phyloP scores from a whole-genome alignment of 441 rosid species.

The Arabidopsis hybrid region DNA sequence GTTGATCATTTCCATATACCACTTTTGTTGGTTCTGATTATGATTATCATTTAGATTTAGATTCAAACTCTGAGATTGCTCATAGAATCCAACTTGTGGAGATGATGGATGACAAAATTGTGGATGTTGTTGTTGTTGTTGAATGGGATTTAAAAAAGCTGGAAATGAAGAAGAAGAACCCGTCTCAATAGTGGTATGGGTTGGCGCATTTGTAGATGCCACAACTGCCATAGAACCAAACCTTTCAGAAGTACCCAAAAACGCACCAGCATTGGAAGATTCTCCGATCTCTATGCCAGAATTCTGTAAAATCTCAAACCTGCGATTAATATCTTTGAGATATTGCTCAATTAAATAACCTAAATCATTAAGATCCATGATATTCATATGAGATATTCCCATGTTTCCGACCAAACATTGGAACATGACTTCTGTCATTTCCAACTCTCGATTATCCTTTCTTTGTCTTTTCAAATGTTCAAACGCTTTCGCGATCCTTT shows the following conservation, averaged over 20 bases:
- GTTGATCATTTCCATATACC: conserved; percentile 33
- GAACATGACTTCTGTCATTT: conserved; percentile 55
- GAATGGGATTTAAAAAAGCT: not conserved
- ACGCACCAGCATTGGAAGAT: conserved; percentile 11
- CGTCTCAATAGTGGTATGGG: not conserved
- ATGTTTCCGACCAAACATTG: conserved; percentile 47
- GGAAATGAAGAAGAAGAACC: conserved; percentile 16
- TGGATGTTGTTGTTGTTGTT: not conserved
- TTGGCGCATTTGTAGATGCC: not conserved
- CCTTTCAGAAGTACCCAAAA: not conserved
- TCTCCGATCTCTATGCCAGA: conserved; percentile 7
- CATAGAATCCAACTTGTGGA: conserved; percentile 2
- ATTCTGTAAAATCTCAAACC: not conserved
- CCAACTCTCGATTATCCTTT: conserved; percentile 58
- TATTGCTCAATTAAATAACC: conserved; percentile 39
- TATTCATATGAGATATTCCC: conserved; percentile 35
- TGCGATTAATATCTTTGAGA: conserved; percentile 26
- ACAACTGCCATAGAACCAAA: not conserved
- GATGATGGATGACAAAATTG: not conserved
- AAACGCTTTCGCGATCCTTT: conserved; percentile 49
- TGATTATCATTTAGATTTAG: not conserved
- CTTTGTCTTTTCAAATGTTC: conserved; percentile 51
- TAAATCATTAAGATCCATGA: conserved; percentile 54
- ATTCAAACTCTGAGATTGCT: not conserved
- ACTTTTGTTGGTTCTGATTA: conserved; percentile 24